Conservation (phyloP, 345 rosid genomes). For the Hevea brasiliensis region DNA sequence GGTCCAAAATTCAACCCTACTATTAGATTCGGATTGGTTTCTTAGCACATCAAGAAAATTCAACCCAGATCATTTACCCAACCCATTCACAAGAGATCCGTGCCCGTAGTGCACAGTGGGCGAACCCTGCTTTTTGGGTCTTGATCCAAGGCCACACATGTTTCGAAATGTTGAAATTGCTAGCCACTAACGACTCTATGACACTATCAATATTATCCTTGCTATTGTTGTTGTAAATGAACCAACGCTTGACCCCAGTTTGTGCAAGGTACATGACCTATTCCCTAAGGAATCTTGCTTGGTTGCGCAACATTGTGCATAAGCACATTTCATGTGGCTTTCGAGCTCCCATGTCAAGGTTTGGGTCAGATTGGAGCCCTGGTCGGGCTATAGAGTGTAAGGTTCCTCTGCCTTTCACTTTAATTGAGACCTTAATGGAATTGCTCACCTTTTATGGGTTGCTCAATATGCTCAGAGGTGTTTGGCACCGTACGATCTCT, state of each 20-base stretch:
- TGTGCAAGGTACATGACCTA: conserved; percentile 78
- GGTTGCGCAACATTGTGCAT: conserved; percentile 82
- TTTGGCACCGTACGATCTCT: conserved; percentile 76
- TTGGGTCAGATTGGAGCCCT: conserved; percentile 1
- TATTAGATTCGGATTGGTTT: conserved; percentile 25
- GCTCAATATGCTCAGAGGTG: conserved; percentile 57
- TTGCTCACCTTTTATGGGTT: conserved; percentile 24
- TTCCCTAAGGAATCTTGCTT: conserved; percentile 60
- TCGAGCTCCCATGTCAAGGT: conserved; percentile 1
- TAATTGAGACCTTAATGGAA: conserved; percentile 57
- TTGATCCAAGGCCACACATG: conserved; percentile 92
- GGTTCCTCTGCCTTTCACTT: conserved; percentile 57
- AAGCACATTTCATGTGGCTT: conserved; percentile 58
- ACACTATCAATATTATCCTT: conserved; percentile 52
- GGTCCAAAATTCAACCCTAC: conserved; percentile 63
- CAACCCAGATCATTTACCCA: conserved; percentile 64
- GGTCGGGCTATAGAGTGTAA: conserved; percentile 61
- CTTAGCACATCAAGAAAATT: conserved; percentile 32
- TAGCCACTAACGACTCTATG: conserved; percentile 31
- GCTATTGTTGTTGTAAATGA: conserved; percentile 83
- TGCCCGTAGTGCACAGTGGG: conserved; percentile 75
- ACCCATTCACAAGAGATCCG: conserved; percentile 68
- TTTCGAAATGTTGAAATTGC: conserved; percentile 45
- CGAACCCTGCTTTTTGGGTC: conserved; percentile 85
- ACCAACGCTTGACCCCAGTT: conserved; percentile 75